Base-by-base conservation (phyloP, 2,329 filamentous ascomycete genomes). In the Aulographum hederae region DNA sequence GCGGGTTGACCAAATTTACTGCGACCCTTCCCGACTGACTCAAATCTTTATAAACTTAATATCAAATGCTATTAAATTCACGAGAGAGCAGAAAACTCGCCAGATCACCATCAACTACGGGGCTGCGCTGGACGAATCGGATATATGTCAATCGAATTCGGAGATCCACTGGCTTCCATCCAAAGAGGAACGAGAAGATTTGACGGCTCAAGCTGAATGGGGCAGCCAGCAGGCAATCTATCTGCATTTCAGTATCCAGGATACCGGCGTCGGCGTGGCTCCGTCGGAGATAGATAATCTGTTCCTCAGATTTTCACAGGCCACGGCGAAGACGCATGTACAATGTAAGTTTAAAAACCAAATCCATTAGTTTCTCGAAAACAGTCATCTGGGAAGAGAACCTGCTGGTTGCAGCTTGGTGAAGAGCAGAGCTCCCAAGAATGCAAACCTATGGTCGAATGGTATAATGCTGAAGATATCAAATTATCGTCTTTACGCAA, bases 11-110 rank as follows among this genome's bases (percentile, higher is more conserved):
- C 47, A 52, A 35, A 43, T 60, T 3, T 45, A 53, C 14, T 39
- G 60, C 0, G 58, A 61, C 35, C 52, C 56, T 0, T 55, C 50
- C 20, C 46, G 57, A 14, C 42, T 61, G 8, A 50, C 57, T 1
- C 58, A 61, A 27, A 53, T 61, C 4, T 45, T 56, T n/a, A n/a
- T n/a, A n/a, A 53, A 53, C 18, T 44, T 60, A 2, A 46, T 60
- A n/a, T 59, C 57, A 6, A 60, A 60, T 30, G 51, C 54, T 0
- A 57, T 61, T 44, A 61, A 61, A 33, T 61, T 61, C 37, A 58
- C 58, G 1, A 52, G 56, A 26, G 41, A 50, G 14, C 45, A 47
- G 2, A 31, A 44, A 2, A 37, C 39, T 2, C 51, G 53, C 1
- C 41, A 40, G 10, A 54, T 62, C 31, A 48, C 45, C 1, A 48